Base-by-base conservation (phyloP, 2,329 filamentous ascomycete genomes). In the Cryphonectria parasitica region DNA sequence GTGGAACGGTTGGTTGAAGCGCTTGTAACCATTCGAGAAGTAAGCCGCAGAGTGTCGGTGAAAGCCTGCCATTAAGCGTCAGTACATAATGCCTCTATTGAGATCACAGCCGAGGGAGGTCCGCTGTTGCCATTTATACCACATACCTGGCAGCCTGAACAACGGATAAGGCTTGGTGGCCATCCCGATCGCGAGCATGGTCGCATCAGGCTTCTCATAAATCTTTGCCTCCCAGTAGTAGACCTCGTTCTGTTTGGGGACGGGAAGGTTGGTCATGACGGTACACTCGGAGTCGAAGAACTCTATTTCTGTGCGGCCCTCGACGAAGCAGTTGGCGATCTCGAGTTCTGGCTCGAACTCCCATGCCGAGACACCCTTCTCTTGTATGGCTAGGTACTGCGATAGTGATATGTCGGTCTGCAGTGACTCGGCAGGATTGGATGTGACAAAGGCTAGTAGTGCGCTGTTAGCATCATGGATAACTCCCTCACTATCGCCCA, bases 201-300 rank as follows among this genome's bases (percentile, higher is more conserved):
- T 97, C 71, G 84, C 89, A 74, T 98, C 96, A 4, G 96, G 94
- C 82, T 98, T 98, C 73, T 99, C 96, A 82, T 97, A 99, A 67
- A 99, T 92, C 85, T 99, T 99, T 69, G 95, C 93, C 81, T 99
- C 96, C 96, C 96, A 99, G 82, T 99, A 99, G 81, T 99, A 99
- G 15, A 98, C 95, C 78, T 99, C 96, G 78, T 99, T 99, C 79
- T 99, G 96, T 79, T 99, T 99, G 19, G 96, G 96, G 10, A 99
- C 94, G 0, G 96, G 96, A 56, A 99, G 82, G 77, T 99, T 99
- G 85, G 92, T 97, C 85, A 97, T 94, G 73, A 98, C 96, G 76
- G 95, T 97, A 83, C 95, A 98, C 80, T 97, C 96, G 2, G 94
- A 96, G 81, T 99, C 96, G 78, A 97, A 99, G 83, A 99, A 99